Percentiles rank a stretch among this genome's conserved stretches.
These are phyloP conservation scores for Cladophialophora immunda DNA, from an alignment of 2,329 filamentous ascomycete species.

Conservation along the genomic window DNA sequence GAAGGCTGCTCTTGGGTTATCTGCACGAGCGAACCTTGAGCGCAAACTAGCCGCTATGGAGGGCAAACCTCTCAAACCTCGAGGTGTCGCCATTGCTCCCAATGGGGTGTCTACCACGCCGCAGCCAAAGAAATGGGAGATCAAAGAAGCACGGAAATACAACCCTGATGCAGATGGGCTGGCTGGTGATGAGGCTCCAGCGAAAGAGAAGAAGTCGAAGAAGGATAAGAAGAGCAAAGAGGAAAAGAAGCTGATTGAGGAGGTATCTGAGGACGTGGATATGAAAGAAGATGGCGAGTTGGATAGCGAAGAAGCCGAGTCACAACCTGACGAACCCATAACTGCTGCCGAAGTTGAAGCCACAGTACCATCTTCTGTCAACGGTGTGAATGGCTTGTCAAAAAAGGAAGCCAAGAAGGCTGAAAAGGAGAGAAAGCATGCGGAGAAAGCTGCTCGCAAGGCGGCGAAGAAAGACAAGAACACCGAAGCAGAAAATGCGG, in stretches of 20 bases:
- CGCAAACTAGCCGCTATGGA: slow-evolving; percentile 70
- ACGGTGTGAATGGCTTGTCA: slow-evolving; percentile 35
- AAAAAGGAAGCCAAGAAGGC: slow-evolving; percentile 48
- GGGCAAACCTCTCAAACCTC: slow-evolving; percentile 84
- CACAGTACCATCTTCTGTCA: slow-evolving; percentile 42
- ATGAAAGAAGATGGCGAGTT: slow-evolving; percentile 52
- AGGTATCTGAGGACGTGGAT: slow-evolving; percentile 46
- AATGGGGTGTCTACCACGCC: slow-evolving; percentile 69
- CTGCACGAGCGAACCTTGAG: slow-evolving; percentile 59
- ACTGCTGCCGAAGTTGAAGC: slow-evolving; percentile 47
- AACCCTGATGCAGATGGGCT: slow-evolving; percentile 93
- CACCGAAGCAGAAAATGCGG: slow-evolving; percentile 47
- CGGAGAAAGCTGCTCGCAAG: slow-evolving; percentile 41
- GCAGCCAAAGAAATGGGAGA: slow-evolving; percentile 77
- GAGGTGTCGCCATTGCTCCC: slow-evolving; percentile 77
- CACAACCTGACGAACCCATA: slow-evolving; percentile 55
- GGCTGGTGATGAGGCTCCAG: slow-evolving; percentile 70
- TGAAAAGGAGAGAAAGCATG: slow-evolving; percentile 53
- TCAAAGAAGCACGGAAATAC: slow-evolving; percentile 94
- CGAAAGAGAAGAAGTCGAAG: slow-evolving; percentile 50
- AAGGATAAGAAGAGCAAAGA: slow-evolving; percentile 44
- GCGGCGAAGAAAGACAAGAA: slow-evolving; percentile 46
- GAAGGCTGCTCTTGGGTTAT: slow-evolving; percentile 79
- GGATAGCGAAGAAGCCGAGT: slow-evolving; percentile 51
- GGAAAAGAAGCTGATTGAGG: slow-evolving; percentile 54